Conservation (phyloP, 2,329 filamentous ascomycete genomes). For the Colletotrichum lupini region DNA sequence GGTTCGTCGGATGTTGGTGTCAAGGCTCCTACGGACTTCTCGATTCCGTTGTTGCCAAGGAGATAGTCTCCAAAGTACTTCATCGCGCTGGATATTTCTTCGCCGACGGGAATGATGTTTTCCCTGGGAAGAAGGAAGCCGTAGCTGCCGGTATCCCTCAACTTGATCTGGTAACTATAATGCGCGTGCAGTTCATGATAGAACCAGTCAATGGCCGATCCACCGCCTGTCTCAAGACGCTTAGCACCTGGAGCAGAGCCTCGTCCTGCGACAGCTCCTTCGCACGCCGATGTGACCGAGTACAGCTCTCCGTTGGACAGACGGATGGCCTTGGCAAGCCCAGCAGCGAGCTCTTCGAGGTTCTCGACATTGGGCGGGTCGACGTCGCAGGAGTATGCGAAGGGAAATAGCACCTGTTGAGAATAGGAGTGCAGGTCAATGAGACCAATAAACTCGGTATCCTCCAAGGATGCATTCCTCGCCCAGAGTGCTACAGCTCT, state of each 20-base stretch:
- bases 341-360: conserved; percentile 88
- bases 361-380: conserved; percentile 90
- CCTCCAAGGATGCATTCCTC: conserved; percentile 78
- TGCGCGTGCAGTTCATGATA: conserved; percentile 86
- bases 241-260: conserved; percentile 43
- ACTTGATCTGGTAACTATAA: conserved; percentile 93
- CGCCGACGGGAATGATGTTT: conserved; percentile 88
- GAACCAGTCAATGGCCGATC: conserved; percentile 94
- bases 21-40: conserved; percentile 44
- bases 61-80: conserved; percentile 87
- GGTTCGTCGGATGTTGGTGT: background rate
- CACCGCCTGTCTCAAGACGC: conserved; percentile 78
- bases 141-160: conserved; percentile 93
- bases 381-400: conserved; percentile 82
- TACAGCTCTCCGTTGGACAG: conserved; percentile 81
- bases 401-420: conserved; percentile 94
- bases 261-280: conserved; percentile 71
- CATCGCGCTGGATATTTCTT: conserved; percentile 86
- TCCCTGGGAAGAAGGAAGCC: conserved; percentile 90
- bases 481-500: conserved; percentile 83
- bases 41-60: conserved; percentile 75
- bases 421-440: conserved; percentile 95
- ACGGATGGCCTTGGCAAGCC: conserved; percentile 89
- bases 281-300: conserved; percentile 85
- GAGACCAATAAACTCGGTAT: conserved; percentile 83